These are phyloP conservation scores for Trichomonascaceae sp. DNA, from an alignment of 1,139 yeast genomes.

Conservation along the genomic window DNA sequence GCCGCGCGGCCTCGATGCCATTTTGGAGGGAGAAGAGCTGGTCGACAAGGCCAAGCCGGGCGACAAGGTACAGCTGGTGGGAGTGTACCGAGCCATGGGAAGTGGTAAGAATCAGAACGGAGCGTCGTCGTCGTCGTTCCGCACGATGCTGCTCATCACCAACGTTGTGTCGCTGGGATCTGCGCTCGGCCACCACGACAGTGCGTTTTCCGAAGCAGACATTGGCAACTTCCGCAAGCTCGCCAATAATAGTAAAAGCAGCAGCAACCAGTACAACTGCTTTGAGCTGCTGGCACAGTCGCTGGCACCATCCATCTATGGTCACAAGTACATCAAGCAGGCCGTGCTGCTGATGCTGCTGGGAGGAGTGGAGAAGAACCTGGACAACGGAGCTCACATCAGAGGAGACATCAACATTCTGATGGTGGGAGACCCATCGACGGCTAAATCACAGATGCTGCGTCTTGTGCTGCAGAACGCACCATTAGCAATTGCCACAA, in stretches of 20 bases:
- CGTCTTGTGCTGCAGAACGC: conserved; percentile 93
- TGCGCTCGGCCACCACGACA: conserved; percentile 65
- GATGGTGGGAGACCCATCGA: conserved; percentile 98
- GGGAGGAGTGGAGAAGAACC: conserved; percentile 91
- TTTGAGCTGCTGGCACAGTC: conserved; percentile 76
- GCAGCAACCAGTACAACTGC: conserved; percentile 44
- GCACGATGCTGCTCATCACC: conserved; percentile 71
- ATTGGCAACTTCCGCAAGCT: conserved; percentile 76
- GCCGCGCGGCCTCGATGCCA: conserved; percentile 84
- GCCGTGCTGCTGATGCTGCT: conserved; percentile 83
- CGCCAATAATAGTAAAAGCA: conserved; percentile 27
- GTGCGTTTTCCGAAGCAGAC: conserved; percentile 70
- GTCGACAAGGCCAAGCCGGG: conserved; percentile 94
- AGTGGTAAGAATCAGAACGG: conserved; percentile 35
- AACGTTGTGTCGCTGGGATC: conserved; percentile 84
- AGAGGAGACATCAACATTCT: conserved; percentile 94
- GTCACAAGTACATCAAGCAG: conserved; percentile 80
- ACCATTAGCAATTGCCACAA: conserved; percentile 89
- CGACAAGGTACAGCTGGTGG: conserved; percentile 88
- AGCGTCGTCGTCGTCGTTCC: conserved; percentile 47
- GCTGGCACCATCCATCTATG: conserved; percentile 91
- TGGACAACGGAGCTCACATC: conserved; percentile 90
- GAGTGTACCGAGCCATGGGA: conserved; percentile 87
- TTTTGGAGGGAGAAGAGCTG: conserved; percentile 74
- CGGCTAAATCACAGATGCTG: conserved; percentile 92